Evolutionary conservation across 2,329 filamentous ascomycete genomes (phyloP).

Genomic region (Aspergillus arachidicola): DNA sequence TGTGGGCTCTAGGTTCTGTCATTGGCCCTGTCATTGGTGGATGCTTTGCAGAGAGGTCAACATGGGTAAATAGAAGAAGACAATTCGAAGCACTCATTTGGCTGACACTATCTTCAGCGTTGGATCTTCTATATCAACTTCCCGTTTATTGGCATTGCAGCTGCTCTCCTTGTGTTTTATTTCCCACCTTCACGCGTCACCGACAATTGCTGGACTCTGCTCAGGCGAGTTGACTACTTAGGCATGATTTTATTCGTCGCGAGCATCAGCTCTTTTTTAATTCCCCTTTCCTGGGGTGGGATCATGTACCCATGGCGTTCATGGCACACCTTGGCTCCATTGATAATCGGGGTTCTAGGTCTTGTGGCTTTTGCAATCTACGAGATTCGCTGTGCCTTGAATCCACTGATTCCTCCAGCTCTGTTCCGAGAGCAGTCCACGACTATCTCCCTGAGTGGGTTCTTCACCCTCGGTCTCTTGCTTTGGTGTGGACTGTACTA

Average conservation of each 20-base stretch:
- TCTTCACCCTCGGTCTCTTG: too few species aligned
- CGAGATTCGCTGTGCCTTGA: neutral
- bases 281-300: neutral
- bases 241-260: neutral
- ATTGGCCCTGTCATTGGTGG: conserved; percentile 47
- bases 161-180: conserved; percentile 7
- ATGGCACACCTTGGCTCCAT: neutral
- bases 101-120: conserved; percentile 19
- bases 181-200: neutral
- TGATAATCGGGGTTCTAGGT: neutral
- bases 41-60: conserved; percentile 27
- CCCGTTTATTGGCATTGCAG: conserved; percentile 35
- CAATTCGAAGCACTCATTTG: too few species aligned
- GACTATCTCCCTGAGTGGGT: neutral
- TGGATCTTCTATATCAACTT: conserved; percentile 45
- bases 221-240: neutral
- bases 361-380: neutral
- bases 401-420: neutral
- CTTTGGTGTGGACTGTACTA: too few species aligned
- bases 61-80: neutral
- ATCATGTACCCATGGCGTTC: neutral
- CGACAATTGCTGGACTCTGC: neutral
- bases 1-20: conserved; percentile 45
- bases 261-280: neutral
- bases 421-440: neutral